Base-by-base conservation (phyloP, 164 flowering plant genomes). In the Pachysandra terminalis region DNA sequence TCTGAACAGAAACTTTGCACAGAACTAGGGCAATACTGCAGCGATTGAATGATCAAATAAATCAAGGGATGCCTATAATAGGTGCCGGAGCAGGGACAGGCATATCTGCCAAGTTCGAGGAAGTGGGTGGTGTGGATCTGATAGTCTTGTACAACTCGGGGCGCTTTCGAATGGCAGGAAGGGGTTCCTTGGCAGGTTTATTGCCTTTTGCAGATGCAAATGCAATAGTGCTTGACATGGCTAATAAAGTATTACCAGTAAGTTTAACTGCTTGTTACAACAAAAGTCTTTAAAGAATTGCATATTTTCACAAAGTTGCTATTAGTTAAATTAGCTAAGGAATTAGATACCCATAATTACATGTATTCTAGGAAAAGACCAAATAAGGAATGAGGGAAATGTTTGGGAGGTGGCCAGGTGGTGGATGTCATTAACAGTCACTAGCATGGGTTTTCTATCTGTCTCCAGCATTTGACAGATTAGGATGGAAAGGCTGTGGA, bases 41-140 rank as follows among this genome's bases (percentile, higher is more conserved):
- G 72, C 79, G 75, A 59, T 75, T 95, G 78, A 83, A 75, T 78
- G 72, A 80, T 76, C 92, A 88, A 73, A 87, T 89, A 74, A 69
- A 65, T 37, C 79, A 77, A 74, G 96, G 97, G 57, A 68, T 78
- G 56, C 97, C 96, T 19, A 83, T 95, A 60, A 84, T 95, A 64
- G 98, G 98, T 37, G 98, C 92, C 74, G 98, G 98, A 73, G 98
- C 98, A 26, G 97, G 98, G 69, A 95, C 96, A 14, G 97, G 98
- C 61, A 95, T 95, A 82, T 95, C 98, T 61, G 97, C 98, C 48
- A 95, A 92, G 86, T 92, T 95, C 81, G 98, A 95, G 81, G 97
- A 95, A 86, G 93, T 77, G 52, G 97, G 98, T 67, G 98, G 97
- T 40, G 96, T 91, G 49, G 98, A 91, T 85, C 68, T 95, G 66